Conservation (phyloP, 495 filamentous ascomycete species). For the Hyaloscypha finlandica region DNA sequence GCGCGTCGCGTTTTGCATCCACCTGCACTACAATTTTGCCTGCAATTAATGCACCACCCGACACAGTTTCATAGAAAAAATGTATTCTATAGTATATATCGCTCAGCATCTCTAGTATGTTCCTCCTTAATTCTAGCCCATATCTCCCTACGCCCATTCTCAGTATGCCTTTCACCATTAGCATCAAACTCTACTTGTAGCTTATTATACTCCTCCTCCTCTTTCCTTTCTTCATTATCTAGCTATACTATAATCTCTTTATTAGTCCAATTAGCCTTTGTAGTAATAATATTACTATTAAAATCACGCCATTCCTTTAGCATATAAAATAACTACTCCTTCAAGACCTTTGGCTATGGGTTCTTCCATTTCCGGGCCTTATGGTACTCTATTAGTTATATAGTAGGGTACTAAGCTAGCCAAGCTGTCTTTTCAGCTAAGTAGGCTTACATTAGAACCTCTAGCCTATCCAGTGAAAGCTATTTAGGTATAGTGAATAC, state of each 20-base stretch:
- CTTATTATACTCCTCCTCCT: conserved; percentile 5
- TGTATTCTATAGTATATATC: conserved; percentile 6
- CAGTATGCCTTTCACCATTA: conserved; percentile 5
- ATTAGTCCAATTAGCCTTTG: conserved; percentile 11
- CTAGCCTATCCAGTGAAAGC: too few relatives aligned
- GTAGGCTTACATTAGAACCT: neutral
- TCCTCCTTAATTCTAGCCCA: conserved; percentile 15
- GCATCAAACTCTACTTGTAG: conserved; percentile 11
- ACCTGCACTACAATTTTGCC: too few relatives aligned
- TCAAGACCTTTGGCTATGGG: conserved; percentile 13
- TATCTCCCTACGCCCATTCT: conserved; percentile 11
- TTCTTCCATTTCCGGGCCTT: conserved; percentile 14
- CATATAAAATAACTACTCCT: conserved; percentile 8
- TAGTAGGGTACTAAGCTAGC: conserved; percentile 13
- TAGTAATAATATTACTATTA: conserved; percentile 9
- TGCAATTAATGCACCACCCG: neutral
- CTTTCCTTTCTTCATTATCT: conserved; percentile 7
- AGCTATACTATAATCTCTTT: neutral
- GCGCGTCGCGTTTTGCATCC: too few relatives aligned
- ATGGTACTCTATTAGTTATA: conserved; percentile 10
- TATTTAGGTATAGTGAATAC: neutral
- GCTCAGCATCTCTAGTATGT: conserved; percentile 19
- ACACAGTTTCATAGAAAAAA: neutral
- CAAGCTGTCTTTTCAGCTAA: conserved; percentile 18
- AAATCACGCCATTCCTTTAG: conserved; percentile 14